Percentiles rank a stretch among this genome's conserved stretches.
phyloP scores from a whole-genome alignment of 2,329 filamentous ascomycete species.

The Lasiodiplodia sp. region DNA sequence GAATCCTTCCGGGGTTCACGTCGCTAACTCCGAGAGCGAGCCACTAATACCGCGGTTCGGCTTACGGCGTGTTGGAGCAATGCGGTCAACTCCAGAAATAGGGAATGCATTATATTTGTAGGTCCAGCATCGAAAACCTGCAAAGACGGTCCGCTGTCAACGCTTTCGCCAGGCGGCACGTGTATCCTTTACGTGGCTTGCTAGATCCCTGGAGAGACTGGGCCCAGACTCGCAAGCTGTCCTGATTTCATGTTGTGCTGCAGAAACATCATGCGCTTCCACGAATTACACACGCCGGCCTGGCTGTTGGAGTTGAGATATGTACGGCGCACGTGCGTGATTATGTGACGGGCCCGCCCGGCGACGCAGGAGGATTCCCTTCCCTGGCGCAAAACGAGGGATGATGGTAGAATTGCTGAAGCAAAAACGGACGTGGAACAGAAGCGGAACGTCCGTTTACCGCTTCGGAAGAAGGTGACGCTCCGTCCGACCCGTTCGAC shows the following conservation, averaged over 20 bases:
- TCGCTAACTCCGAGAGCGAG: neutral
- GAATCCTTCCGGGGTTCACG: neutral
- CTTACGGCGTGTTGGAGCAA: neutral
- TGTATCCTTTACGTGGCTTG: neutral
- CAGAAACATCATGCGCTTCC: neutral
- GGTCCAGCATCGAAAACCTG: neutral
- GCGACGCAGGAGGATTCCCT: neutral
- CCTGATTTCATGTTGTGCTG: neutral
- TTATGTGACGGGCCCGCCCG: neutral
- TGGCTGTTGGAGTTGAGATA: neutral
- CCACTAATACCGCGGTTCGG: neutral
- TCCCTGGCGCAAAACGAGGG: neutral
- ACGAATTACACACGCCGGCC: neutral
- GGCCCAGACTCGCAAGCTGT: neutral
- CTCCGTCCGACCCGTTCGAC: conserved; percentile 3
- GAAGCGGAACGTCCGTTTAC: neutral
- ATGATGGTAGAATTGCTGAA: neutral
- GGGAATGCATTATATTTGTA: neutral
- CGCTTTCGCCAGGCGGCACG: neutral
- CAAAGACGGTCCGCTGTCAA: neutral
- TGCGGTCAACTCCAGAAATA: neutral
- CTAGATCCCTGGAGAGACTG: neutral
- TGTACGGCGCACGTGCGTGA: neutral
- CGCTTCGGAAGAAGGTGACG: neutral
- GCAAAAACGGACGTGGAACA: neutral